Base-by-base conservation (phyloP, 345 rosid species). In the Populus ilicifolia region DNA sequence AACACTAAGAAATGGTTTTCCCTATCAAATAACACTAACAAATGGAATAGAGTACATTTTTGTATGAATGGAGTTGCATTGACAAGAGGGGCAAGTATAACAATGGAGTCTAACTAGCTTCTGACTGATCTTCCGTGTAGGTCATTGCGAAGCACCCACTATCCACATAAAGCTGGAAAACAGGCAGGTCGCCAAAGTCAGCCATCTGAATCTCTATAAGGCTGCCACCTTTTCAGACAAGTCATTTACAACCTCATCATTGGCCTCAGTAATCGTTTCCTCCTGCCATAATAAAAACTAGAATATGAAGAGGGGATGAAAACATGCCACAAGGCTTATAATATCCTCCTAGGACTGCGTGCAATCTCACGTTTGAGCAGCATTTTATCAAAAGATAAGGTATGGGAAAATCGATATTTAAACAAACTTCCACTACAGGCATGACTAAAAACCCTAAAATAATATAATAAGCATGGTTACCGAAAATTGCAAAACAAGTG, bases 151-250 rank as follows among this genome's bases (percentile, higher is more conserved):
- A 65, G 29, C 25, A 13, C 25, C 52, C 78, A 46, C 20, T 39
- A 12, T 29, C 59, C 74, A 43, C 46, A 35, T 2, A 29, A 59
- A 1, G 67, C 27, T 59, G 25, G 61, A 61, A 43, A 59, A 77
- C 21, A 4, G 41, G 68, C 41, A 79, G 20, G 18, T 59, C 2
- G 44, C 5, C 10, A 30, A 18, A 30, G 35, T 50, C 67, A 66
- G 27, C 59, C 61, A 38, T 36, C 33, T 38, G 48, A 78, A 39
- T 74, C 70, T 61, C 61, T 27, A 29, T 7, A 96, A 87, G 29
- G 81, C 80, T 23, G 87, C 88, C 11, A 93, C 83, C 84, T 87
- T 88, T 59, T 80, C 85, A 68, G 97, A 67, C 87, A 93, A 79
- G 8, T 73, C 88, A 2, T 86, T 87, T 2, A 84, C 85, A 10